Percentiles rank a stretch among this genome's conserved stretches.
phyloP scores from a whole-genome alignment of 352 stramenopile genomes.

The Salisapilia sapeloensis region DNA sequence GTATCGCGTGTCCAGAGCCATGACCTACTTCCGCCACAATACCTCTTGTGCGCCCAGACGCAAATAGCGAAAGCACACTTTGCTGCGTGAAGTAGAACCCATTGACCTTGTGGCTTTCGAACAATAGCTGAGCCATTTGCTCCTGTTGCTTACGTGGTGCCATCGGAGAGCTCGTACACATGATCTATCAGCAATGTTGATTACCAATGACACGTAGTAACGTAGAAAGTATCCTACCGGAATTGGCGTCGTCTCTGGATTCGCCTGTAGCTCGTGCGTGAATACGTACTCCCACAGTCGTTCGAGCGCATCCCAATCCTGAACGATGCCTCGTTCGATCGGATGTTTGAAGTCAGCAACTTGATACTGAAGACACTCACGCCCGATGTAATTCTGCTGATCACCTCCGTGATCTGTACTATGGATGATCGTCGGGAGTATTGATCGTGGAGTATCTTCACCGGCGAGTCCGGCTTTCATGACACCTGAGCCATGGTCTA shows the following conservation, averaged over 20 bases:
- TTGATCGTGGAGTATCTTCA: constrained; percentile 61
- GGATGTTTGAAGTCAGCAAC: constrained; percentile 63
- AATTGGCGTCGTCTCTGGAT: constrained; percentile 50
- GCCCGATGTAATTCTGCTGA: constrained; percentile 57
- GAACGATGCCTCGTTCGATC: constrained; percentile 56
- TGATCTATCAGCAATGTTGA: constrained; percentile 25
- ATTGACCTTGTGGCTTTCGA: constrained; percentile 63
- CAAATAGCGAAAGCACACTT: constrained; percentile 71
- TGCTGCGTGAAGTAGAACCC: constrained; percentile 81
- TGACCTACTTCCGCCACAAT: constrained; percentile 77
- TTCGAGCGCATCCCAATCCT: constrained; percentile 78
- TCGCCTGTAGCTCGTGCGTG: constrained; percentile 50
- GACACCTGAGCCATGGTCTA: constrained; percentile 74
- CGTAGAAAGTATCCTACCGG: constrained; percentile 14
- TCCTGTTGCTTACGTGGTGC: constrained; percentile 53
- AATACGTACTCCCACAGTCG: constrained; percentile 78
- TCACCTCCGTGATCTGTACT: too few species aligned
- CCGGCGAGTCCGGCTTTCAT: constrained; percentile 74
- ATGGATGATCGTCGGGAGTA: constrained; percentile 51
- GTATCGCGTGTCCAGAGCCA: constrained; percentile 70
- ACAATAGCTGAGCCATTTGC: constrained; percentile 72
- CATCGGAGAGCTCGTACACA: constrained; percentile 43
- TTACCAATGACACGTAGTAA: neutral
- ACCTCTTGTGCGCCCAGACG: constrained; percentile 71
- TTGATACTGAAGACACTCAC: constrained; percentile 41